Conservation (phyloP, 1,139 yeast species). For the Geotrichum phurueaensis region DNA sequence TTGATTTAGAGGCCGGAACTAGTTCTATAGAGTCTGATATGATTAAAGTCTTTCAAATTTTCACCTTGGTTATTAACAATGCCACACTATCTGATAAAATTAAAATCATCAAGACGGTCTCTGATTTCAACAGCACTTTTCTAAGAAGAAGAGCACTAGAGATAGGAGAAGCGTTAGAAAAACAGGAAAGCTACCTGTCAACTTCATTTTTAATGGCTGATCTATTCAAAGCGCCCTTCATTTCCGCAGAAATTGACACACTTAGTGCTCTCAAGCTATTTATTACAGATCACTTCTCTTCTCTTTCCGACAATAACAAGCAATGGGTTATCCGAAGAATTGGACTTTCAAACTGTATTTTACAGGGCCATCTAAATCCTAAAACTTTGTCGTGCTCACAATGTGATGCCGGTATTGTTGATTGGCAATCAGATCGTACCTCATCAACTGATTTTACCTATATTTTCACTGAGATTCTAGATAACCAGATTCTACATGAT, state of each 20-base stretch:
- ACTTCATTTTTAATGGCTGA: not conserved
- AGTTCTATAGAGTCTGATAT: not conserved
- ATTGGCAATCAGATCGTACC: not conserved
- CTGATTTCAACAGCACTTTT: constrained; percentile 4
- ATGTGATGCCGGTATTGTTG: constrained; percentile 1
- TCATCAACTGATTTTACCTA: not conserved
- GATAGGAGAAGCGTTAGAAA: not conserved
- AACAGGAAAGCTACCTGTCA: not conserved
- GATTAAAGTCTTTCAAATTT: not conserved
- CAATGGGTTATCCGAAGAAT: constrained; percentile 11
- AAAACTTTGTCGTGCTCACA: constrained; percentile 5
- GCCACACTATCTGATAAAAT: not conserved
- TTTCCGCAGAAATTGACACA: not conserved
- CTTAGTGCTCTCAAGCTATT: constrained; percentile 1
- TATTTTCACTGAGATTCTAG: constrained; percentile 3
- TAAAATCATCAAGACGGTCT: not conserved
- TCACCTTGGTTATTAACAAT: not conserved
- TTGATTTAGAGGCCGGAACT: not conserved
- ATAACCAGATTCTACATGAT: constrained; percentile 18
- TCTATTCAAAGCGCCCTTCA: constrained; percentile 5
- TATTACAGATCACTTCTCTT: not conserved
- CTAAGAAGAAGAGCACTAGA: not conserved
- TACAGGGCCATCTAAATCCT: constrained; percentile 2
- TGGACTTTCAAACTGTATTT: constrained; percentile 9
- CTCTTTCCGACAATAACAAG: constrained; percentile 3